Conservation (phyloP, 1,284 basidiomycete genomes). For the Sanghuangporus baumii region DNA sequence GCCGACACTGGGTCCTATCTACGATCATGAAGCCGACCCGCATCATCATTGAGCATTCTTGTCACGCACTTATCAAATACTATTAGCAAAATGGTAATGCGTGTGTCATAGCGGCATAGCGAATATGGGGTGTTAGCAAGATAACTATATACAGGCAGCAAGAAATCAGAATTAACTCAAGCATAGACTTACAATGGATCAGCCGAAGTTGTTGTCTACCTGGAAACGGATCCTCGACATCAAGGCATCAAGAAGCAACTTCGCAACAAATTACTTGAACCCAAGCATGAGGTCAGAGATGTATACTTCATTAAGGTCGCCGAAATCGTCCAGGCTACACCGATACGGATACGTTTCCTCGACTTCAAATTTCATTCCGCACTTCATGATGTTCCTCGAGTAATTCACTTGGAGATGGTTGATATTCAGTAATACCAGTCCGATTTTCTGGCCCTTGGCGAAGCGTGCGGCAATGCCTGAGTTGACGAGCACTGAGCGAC, state of each 20-base stretch:
- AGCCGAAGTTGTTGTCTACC: background rate
- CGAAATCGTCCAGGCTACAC: background rate
- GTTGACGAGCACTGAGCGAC: slow-evolving; percentile 13
- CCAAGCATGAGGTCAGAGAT: background rate
- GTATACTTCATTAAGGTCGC: background rate
- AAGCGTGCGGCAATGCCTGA: slow-evolving; percentile 26
- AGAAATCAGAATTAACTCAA: background rate
- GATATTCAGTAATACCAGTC: slow-evolving; percentile 30
- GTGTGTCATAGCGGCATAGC: background rate
- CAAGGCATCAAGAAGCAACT: background rate
- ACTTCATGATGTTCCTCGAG: slow-evolving; percentile 38
- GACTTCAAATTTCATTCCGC: slow-evolving; percentile 36
- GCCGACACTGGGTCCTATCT: slow-evolving; percentile 21
- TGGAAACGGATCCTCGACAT: background rate
- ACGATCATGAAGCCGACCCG: slow-evolving; percentile 19
- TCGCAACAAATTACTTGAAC: background rate
- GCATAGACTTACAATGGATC: background rate
- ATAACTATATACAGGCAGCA: background rate
- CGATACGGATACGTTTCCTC: slow-evolving; percentile 18
- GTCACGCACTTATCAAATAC: background rate
- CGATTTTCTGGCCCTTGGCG: slow-evolving; percentile 32
- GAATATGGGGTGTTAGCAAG: background rate
- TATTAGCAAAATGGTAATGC: background rate
- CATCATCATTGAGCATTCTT: slow-evolving; percentile 10
- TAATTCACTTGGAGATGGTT: slow-evolving; percentile 32